Evolutionary conservation across 345 rosid genomes (phyloP).

Genomic region (Populus euphratica): DNA sequence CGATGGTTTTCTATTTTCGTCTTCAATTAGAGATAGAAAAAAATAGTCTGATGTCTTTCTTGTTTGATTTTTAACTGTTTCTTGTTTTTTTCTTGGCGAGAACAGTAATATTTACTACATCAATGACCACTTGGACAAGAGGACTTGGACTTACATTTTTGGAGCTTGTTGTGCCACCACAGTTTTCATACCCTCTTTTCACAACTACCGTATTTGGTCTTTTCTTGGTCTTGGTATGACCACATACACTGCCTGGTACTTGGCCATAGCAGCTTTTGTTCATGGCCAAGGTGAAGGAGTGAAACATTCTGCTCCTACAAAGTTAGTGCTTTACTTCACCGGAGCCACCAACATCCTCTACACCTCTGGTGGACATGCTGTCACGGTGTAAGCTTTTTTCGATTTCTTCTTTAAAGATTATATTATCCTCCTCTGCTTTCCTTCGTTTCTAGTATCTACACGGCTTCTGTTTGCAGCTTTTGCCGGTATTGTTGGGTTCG

Average conservation of each 20-base stretch:
- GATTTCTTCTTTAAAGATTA: not conserved
- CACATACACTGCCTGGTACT: constrained; percentile 99
- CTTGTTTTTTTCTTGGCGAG: not conserved
- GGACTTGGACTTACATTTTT: constrained; percentile 98
- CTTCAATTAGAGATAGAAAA: not conserved
- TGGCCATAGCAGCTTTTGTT: constrained; percentile 67
- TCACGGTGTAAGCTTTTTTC: constrained; percentile 75
- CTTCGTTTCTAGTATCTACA: constrained; percentile 37
- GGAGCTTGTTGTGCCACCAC: constrained; percentile 99
- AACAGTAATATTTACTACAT: constrained; percentile 95
- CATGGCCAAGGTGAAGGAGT: constrained; percentile 83
- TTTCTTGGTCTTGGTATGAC: constrained; percentile 98
- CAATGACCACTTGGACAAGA: constrained; percentile 89
- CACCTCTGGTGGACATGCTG: constrained; percentile 99
- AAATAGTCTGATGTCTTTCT: not conserved
- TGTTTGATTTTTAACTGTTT: not conserved
- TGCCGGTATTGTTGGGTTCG: constrained; percentile 58
- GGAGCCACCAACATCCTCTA: constrained; percentile 98
- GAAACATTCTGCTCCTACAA: constrained; percentile 67
- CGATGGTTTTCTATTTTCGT: not conserved
- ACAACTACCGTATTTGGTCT: constrained; percentile 97
- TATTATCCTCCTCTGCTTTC: not conserved
- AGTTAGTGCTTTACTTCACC: constrained; percentile 89
- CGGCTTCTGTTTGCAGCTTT: constrained; percentile 89
- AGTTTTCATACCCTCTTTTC: constrained; percentile 95